A percentile compares a stretch with the other conserved stretches of the same genome.
These are phyloP conservation scores for Fusarium sp. DNA, from an alignment of 2,329 filamentous ascomycete species.

Conservation along the genomic window DNA sequence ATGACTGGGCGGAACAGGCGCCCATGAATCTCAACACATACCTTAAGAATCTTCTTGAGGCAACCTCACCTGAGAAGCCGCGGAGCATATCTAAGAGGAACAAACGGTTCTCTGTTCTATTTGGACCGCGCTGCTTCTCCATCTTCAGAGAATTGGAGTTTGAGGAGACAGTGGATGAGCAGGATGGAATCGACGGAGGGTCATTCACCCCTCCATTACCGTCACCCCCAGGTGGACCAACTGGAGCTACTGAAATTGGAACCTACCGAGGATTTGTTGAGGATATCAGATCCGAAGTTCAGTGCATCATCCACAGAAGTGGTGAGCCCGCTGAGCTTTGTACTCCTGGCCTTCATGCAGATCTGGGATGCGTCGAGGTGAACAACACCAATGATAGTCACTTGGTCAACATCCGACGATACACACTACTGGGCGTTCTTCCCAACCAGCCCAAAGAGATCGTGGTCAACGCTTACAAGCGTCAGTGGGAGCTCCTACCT, in stretches of 20 bases:
- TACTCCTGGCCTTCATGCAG: slow-evolving; percentile 44
- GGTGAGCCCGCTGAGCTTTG: slow-evolving; percentile 48
- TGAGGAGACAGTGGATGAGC: slow-evolving; percentile 50
- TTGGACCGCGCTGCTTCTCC: slow-evolving; percentile 58
- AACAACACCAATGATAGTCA: slow-evolving; percentile 39
- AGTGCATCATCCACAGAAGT: slow-evolving; percentile 52
- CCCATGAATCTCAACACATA: slow-evolving; percentile 60
- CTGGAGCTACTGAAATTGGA: slow-evolving; percentile 49
- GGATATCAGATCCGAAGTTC: slow-evolving; percentile 58
- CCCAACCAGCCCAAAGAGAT: slow-evolving; percentile 49
- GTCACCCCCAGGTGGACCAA: slow-evolving; percentile 46
- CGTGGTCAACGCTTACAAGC: slow-evolving; percentile 51
- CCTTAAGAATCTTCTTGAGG: slow-evolving; percentile 57
- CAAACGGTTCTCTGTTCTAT: slow-evolving; percentile 63
- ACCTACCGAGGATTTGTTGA: slow-evolving; percentile 59
- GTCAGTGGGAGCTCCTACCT: slow-evolving; percentile 52
- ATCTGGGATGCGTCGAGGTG: slow-evolving; percentile 47
- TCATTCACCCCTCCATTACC: slow-evolving; percentile 49
- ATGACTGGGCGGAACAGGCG: slow-evolving; percentile 52
- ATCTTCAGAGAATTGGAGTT: slow-evolving; percentile 62
- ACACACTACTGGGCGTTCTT: slow-evolving; percentile 50
- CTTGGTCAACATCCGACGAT: slow-evolving; percentile 47
- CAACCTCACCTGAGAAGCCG: slow-evolving; percentile 46
- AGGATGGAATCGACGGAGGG: slow-evolving; percentile 52
- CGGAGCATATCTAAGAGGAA: slow-evolving; percentile 63